These are phyloP conservation scores for Boletus eberwhitei DNA, from an alignment of 768 basidiomycete species.

Conservation along the genomic window DNA sequence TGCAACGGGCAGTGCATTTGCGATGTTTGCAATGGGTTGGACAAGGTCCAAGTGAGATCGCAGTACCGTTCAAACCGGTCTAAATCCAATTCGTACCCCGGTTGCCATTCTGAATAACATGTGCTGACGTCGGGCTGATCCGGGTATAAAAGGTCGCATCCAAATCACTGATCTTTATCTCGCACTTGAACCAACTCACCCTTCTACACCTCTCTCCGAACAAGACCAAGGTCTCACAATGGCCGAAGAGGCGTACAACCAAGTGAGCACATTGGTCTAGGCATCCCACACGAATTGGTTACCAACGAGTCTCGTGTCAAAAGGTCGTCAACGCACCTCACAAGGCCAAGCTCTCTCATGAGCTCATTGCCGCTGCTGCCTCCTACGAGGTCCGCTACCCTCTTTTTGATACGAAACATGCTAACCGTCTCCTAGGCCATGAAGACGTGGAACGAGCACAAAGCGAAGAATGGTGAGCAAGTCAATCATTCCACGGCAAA, in stretches of 20 bases:
- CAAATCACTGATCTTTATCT: conserved; percentile 10
- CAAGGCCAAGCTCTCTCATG: conserved; percentile 58
- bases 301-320: not conserved
- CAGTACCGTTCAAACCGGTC: conserved; percentile 7
- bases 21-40: not conserved
- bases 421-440: conserved; percentile 43
- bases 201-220: not conserved
- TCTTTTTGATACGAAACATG: not conserved
- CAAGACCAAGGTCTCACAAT: conserved; percentile 7
- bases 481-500: conserved; percentile 52
- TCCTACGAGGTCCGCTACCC: conserved; percentile 49
- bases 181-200: not conserved
- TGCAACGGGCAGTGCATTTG: not conserved
- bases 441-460: conserved; percentile 61
- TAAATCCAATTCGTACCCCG: not conserved
- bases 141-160: conserved; percentile 13
- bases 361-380: conserved; percentile 66
- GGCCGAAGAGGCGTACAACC: conserved; percentile 13
- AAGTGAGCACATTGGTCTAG: conserved; percentile 14
- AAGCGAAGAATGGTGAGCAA: conserved; percentile 45
- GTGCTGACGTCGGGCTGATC: not conserved
- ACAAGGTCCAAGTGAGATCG: not conserved
- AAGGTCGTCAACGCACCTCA: conserved; percentile 51
- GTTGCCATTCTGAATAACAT: not conserved
- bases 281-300: not conserved